A percentile compares a stretch with the other conserved stretches of the same genome.
phyloP scores from a whole-genome alignment of 2,329 filamentous ascomycete genomes.

The Aspergillus fijiensis region DNA sequence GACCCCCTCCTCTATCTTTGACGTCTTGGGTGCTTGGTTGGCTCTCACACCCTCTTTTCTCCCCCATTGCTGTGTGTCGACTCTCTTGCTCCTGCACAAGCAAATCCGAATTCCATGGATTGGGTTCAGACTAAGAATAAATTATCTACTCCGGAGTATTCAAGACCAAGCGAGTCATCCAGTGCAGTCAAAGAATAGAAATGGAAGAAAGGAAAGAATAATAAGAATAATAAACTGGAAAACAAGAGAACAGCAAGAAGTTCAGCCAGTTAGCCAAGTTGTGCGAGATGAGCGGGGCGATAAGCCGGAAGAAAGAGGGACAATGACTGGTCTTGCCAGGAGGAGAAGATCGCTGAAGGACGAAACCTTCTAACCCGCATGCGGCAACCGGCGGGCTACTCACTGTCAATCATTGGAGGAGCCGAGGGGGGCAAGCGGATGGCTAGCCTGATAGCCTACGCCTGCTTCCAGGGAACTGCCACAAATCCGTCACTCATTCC shows the following conservation, averaged over 20 bases:
- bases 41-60: neutral
- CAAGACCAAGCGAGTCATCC: neutral
- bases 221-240: neutral
- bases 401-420: slow-evolving; percentile 13
- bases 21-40: neutral
- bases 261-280: too few relatives aligned
- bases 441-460: slow-evolving; percentile 20
- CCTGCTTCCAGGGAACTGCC: slow-evolving; percentile 17
- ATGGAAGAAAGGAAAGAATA: neutral
- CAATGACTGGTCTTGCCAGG: slow-evolving; percentile 17
- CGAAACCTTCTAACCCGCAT: slow-evolving; percentile 19
- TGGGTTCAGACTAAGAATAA: slow-evolving; percentile 2
- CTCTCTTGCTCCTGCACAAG: neutral
- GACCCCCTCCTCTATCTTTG: neutral
- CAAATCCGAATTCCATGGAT: slow-evolving; percentile 5
- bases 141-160: neutral
- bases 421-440: slow-evolving; percentile 11
- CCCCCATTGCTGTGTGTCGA: neutral
- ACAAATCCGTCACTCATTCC: neutral
- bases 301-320: slow-evolving; percentile 13
- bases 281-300: slow-evolving; percentile 16
- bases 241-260: slow-evolving; percentile 11
- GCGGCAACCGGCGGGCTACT: slow-evolving; percentile 8
- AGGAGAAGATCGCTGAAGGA: slow-evolving; percentile 19
- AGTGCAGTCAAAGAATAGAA: neutral